These are phyloP conservation scores for Sistotremastrum niveocremeum DNA, from an alignment of 768 basidiomycete species.

Conservation along the genomic window DNA sequence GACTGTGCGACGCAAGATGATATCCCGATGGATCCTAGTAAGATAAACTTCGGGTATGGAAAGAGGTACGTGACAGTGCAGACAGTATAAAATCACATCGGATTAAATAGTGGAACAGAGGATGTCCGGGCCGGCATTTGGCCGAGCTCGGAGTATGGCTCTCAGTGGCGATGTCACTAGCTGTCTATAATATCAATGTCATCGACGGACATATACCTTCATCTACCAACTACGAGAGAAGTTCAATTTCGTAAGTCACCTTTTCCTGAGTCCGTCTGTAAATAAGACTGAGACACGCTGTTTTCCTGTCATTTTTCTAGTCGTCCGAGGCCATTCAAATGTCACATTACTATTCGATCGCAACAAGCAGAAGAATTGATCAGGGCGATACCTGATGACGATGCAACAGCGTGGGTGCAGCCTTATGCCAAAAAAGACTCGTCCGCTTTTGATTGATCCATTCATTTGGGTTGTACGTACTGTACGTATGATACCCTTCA, in stretches of 20 bases:
- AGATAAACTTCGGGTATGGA: constrained; percentile 34
- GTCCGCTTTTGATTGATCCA: too few species aligned
- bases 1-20: constrained; percentile 10
- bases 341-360: constrained; percentile 21
- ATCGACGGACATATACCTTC: constrained; percentile 34
- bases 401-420: too few species aligned
- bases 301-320: constrained; percentile 7
- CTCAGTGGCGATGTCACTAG: constrained; percentile 29
- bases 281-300: neutral
- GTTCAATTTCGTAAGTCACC: constrained; percentile 28
- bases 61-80: constrained; percentile 11
- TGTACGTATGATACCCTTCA: too few species aligned
- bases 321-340: constrained; percentile 23
- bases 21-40: constrained; percentile 28
- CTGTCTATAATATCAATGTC: constrained; percentile 33
- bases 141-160: constrained; percentile 39
- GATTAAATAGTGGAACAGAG: neutral
- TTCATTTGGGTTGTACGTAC: too few species aligned
- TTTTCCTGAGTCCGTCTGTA: neutral
- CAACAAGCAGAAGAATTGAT: constrained; percentile 18
- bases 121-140: constrained; percentile 32
- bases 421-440: too few species aligned
- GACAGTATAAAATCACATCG: neutral
- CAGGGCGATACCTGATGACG: neutral
- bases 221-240: constrained; percentile 29